Evolutionary conservation across 352 stramenopile genomes (phyloP), one percentile per base, ranked within the genome.

Genomic region (Sclerospora graminicola): DNA sequence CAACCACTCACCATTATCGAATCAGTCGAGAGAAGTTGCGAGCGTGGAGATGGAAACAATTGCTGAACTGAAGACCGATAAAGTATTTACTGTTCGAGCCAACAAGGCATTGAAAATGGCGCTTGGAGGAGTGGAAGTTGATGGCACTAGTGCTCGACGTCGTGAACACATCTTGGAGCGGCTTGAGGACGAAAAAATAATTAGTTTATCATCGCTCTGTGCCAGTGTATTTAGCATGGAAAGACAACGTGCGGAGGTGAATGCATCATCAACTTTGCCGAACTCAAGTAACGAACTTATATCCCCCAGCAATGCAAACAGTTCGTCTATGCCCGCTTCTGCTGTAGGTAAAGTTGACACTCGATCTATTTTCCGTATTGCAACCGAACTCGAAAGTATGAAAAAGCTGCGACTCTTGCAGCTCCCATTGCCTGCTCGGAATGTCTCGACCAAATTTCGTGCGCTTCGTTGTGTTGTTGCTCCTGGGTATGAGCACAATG

Each of bases 191-290:
- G 78, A 90, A 38, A 84, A 85, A 39, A 81, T 87, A 31, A 88
- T 90, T 36, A 85, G 71, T 48, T 10, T 90, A 9, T 86, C 71
- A 8, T 90, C 78, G 0, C 14, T 90, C 6, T 68, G 76, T 28
- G 69, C 71, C n/a, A 90, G 78, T 33, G 66, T 90, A 15, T 88
- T 85, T 46, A 54, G 47, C 16, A 86, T 89, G 73, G 78, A 89
- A 42, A 63, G 56, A 18, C 45, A 60, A 10, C 48, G 43, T 23
- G 54, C 57, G 2, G 45, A 71, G 24, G 48, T 48, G 23, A 57
- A 19, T 27, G 41, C 26, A 1, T 26, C n/a, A 18, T 46, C 26
- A 16, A 48, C 34, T n/a, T 39, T 15, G 5, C 24, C 27, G 8
- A 48, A 30, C 19, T 24, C 36, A 39, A 31, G 36, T 39, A 34